Evolutionary conservation across 2,329 filamentous ascomycete species (phyloP).

Genomic region (Neonectria hederae): DNA sequence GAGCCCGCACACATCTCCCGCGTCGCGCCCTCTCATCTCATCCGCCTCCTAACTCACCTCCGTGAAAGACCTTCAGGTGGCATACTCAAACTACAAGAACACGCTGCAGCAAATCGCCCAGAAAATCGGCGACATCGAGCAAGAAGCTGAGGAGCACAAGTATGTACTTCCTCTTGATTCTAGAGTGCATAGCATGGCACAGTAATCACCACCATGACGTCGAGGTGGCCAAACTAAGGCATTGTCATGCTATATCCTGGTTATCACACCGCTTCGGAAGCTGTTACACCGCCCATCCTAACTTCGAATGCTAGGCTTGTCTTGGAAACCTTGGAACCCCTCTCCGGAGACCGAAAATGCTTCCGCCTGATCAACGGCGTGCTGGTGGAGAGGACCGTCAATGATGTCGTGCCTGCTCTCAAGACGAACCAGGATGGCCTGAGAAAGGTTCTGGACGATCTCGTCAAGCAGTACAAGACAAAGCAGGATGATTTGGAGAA

Average conservation of each 20-base stretch:
- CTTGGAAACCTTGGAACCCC: constrained; percentile 86
- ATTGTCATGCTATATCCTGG: constrained; percentile 21
- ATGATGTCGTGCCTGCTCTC: constrained; percentile 89
- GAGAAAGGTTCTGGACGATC: constrained; percentile 91
- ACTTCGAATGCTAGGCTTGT: constrained; percentile 73
- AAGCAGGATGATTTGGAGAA: constrained; percentile 96
- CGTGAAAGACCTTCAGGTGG: constrained; percentile 75
- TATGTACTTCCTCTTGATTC: constrained; percentile 56
- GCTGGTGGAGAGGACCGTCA: constrained; percentile 90
- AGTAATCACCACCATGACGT: constrained; percentile 28
- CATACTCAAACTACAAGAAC: constrained; percentile 81
- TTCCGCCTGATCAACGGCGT: constrained; percentile 99
- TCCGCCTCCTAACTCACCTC: constrained; percentile 21
- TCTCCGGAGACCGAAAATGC: constrained; percentile 89
- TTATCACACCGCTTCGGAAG: constrained; percentile 51
- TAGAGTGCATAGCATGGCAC: constrained; percentile 9
- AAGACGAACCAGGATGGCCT: constrained; percentile 94
- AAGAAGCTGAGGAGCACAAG: constrained; percentile 98
- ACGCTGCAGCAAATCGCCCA: constrained; percentile 90
- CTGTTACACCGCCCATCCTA: constrained; percentile 37
- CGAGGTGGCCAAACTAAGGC: constrained; percentile 21
- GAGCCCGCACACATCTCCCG: constrained; percentile 26
- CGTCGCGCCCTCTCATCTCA: constrained; percentile 11
- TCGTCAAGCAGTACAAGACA: constrained; percentile 94
- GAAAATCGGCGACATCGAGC: constrained; percentile 97